Evolutionary conservation across 257 asterid genomes (phyloP), one percentile per base, ranked within the genome.

Genomic region (Fraxinus cuspidata): DNA sequence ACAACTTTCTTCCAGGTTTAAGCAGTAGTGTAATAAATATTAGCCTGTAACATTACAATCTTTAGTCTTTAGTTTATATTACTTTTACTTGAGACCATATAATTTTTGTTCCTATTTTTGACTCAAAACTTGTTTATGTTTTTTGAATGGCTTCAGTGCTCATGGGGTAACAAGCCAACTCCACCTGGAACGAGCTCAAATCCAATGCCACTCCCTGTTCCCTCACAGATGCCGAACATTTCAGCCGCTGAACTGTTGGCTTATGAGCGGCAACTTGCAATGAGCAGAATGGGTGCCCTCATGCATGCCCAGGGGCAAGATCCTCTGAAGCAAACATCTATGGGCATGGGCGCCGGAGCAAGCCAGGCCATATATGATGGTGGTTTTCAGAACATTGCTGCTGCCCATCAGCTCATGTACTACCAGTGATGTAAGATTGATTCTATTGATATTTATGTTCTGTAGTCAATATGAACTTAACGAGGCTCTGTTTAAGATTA

Each of bases 81-180:
- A 74, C 44, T 64, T 44, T 15, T 3, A 1, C 32, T 72, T 16
- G 56, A 7, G 56, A 47, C 56, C 16, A 15, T 0, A 47, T 47
- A 16, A 31, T 31, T 51, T 72, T 5, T 28, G 3, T 38, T 37
- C 32, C 51, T 18, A 44, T 49, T 76, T 70, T 49, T 35, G 4
- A 4, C n/a, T 35, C 44, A 5, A 56, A 70, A 10, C 32, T 35
- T 31, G 23, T 27, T 34, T 6, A 60, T 6, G 25, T 78, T 58
- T 70, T n/a, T 35, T 18, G 29, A 11, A 13, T 72, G 16, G 29
- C 10, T 34, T 7, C 89, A 94, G 98, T 94, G 98, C 71, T 94
- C 97, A 3, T 94, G 97, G 98, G 98, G 97, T 23, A 94, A 85
- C 96, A 94, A 94, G 85, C 99, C 99, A 34, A 94, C 99, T 75